phyloP scores from a whole-genome alignment of 2,329 filamentous ascomycete species.

The Diaporthe longicolla region DNA sequence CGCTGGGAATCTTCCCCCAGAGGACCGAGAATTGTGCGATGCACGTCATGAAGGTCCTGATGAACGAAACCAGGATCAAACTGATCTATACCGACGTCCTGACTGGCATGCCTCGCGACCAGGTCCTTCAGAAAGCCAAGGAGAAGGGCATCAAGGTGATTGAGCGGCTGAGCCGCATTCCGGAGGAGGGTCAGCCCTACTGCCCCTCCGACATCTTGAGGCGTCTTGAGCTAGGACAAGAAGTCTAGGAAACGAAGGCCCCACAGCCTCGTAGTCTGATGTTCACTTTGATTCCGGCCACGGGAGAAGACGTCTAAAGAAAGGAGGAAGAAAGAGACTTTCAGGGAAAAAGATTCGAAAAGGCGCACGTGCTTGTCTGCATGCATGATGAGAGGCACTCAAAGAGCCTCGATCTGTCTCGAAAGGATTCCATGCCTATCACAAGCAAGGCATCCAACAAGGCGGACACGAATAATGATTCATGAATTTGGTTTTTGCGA shows the following conservation, averaged over 20 bases:
- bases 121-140: conserved; percentile 10
- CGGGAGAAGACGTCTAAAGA: neutral
- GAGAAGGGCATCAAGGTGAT: conserved; percentile 30
- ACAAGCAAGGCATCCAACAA: neutral
- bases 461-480: neutral
- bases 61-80: conserved; percentile 10
- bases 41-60: conserved; percentile 19
- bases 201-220: no score
- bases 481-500: neutral
- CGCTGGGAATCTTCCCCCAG: conserved; percentile 31
- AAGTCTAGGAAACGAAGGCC: neutral
- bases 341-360: neutral
- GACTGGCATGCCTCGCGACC: conserved; percentile 4
- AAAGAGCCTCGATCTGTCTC: neutral
- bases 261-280: neutral
- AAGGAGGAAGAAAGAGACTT: neutral
- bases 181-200: neutral
- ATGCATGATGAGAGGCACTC: neutral
- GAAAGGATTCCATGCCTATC: neutral
- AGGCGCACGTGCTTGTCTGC: neutral
- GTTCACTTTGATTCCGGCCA: neutral
- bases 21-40: neutral
- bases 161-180: conserved; percentile 13
- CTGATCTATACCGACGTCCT: conserved; percentile 40
- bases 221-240: no score